These are phyloP conservation scores for Apiospora hydei DNA, from an alignment of 2,329 filamentous ascomycete species.

Conservation along the genomic window DNA sequence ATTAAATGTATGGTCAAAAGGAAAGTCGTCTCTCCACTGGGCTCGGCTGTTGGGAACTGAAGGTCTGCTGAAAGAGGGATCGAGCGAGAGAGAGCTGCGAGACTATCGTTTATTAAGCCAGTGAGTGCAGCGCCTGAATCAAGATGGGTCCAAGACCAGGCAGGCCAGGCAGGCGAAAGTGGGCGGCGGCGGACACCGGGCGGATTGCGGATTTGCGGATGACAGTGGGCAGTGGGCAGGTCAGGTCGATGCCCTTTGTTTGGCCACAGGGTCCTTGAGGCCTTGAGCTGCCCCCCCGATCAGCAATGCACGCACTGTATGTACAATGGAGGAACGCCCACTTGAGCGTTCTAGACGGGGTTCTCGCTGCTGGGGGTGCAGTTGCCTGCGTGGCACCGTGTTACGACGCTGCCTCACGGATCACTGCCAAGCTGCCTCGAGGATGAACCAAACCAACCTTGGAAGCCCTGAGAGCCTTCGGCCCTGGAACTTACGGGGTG, in stretches of 20 bases:
- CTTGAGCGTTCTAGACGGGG: constrained; percentile 12
- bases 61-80: neutral
- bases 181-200: constrained; percentile 7
- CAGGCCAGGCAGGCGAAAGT: constrained; percentile 7
- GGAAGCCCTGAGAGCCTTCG: neutral
- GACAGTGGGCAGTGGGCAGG: constrained; percentile 1
- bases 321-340: neutral
- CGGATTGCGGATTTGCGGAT: constrained; percentile 14
- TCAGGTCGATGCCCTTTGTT: neutral
- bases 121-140: constrained; percentile 4
- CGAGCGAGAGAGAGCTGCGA: neutral
- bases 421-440: constrained; percentile 1
- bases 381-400: neutral
- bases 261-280: neutral
- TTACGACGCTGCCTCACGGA: neutral
- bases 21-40: constrained; percentile 12
- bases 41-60: constrained; percentile 15
- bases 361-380: neutral
- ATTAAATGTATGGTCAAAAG: constrained; percentile 17
- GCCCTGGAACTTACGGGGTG: neutral
- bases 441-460: neutral
- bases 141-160: constrained; percentile 1
- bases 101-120: constrained; percentile 9
- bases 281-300: neutral
- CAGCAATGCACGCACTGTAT: constrained; percentile 20